A percentile compares a stretch with the other conserved stretches of the same genome.
These are phyloP conservation scores for Juncus inflexus DNA, from an alignment of 176 grass and related monocot species.

Conservation along the genomic window DNA sequence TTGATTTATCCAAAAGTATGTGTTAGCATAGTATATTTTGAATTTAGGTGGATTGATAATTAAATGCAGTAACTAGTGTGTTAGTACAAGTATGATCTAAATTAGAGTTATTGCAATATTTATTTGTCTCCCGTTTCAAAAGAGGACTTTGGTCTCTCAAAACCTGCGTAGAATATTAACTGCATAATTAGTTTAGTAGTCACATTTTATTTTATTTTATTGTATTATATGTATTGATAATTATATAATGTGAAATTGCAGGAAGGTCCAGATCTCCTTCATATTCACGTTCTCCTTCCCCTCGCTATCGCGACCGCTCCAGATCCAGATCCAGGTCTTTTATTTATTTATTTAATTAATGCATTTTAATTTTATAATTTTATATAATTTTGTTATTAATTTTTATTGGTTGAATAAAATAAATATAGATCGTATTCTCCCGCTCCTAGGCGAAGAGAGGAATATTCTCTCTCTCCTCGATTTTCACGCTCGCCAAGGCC, in stretches of 20 bases:
- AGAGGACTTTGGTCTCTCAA: too few relatives aligned
- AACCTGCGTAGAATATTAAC: too few relatives aligned
- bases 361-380: not conserved
- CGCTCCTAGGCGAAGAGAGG: constrained; percentile 47
- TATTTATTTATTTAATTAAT: constrained; percentile 3
- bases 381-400: not conserved
- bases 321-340: constrained; percentile 59
- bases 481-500: constrained; percentile 16
- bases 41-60: too few relatives aligned
- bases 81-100: too few relatives aligned
- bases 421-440: constrained; percentile 70
- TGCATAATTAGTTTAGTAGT: not conserved
- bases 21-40: too few relatives aligned
- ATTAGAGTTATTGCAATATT: too few relatives aligned
- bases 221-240: constrained; percentile 27
- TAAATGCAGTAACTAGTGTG: too few relatives aligned
- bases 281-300: constrained; percentile 54
- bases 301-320: constrained; percentile 52
- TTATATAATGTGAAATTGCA: constrained; percentile 19
- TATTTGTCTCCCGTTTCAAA: too few relatives aligned
- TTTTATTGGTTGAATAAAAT: constrained; percentile 3
- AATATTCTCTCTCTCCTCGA: constrained; percentile 56
- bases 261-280: constrained; percentile 76
- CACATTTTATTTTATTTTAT: constrained; percentile 15
- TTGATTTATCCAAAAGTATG: too few relatives aligned